These are phyloP conservation scores for Phytophthora rubi DNA, from an alignment of 352 stramenopile species.

Conservation along the genomic window DNA sequence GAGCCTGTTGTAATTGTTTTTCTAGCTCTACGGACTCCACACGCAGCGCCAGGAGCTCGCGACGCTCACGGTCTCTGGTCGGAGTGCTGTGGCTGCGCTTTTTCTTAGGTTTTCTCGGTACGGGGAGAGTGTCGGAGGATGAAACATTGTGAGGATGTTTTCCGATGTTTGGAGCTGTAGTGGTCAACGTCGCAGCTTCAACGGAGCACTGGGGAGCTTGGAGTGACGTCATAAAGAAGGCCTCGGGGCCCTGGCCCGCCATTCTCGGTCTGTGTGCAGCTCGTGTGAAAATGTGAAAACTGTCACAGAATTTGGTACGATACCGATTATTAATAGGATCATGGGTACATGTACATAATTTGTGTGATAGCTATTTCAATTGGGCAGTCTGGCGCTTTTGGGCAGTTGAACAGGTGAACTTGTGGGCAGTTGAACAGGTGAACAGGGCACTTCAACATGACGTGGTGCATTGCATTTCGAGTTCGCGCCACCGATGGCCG, in stretches of 20 bases:
- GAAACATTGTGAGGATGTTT: background rate
- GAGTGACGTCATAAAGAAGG: constrained; percentile 7
- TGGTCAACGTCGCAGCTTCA: constrained; percentile 4
- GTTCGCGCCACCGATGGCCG: no score
- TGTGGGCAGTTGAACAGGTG: no score
- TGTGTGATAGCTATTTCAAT: background rate
- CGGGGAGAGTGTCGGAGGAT: background rate
- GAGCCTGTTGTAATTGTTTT: constrained; percentile 22
- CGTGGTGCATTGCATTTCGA: no score
- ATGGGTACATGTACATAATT: background rate
- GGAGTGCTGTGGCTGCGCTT: constrained; percentile 42
- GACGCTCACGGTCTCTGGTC: constrained; percentile 40
- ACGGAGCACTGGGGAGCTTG: background rate
- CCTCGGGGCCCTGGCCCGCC: background rate
- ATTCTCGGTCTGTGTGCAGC: background rate
- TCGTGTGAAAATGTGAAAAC: background rate
- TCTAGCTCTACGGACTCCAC: constrained; percentile 30
- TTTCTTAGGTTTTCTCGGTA: constrained; percentile 27
- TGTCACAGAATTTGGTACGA: background rate
- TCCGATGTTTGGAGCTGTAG: background rate
- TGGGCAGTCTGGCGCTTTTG: no score
- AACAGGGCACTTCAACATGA: no score
- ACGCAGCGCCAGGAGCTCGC: constrained; percentile 37
- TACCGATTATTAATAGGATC: background rate
- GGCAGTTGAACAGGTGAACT: no score